Evolutionary conservation across 2,329 filamentous ascomycete genomes (phyloP), one percentile per base, ranked within the genome.

Genomic region (Talaromyces pinophilus): DNA sequence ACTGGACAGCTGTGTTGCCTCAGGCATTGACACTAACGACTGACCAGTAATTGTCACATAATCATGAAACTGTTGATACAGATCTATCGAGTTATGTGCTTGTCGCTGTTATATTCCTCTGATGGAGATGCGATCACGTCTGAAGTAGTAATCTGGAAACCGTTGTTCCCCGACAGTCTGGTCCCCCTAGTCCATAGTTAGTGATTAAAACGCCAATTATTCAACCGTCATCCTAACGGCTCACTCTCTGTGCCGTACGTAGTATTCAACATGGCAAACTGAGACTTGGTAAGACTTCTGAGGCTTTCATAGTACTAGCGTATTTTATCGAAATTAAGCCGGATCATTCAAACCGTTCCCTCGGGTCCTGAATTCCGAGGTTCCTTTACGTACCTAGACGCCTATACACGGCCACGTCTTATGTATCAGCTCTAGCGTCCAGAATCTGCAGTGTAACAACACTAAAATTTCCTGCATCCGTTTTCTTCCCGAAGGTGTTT

Each of bases 391-490:
- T 38, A 3, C 28, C 13, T 38, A 25, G 17, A 11, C 15, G 15
- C 25, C 40, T 28, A n/a, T 25, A 17, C 33, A 25, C n/a, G 10
- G 52, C 52, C 30, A 55, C 52, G 30, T 55, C 52, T 22, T n/a
- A 38, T 35, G 30, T 35, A 25, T 28, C 48, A 28, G 48, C 48
- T 52, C 48, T 55, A 19, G 15, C 17, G 28, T 33, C 15, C n/a
- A n/a, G 15, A n/a, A 19, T 54, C 50, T 44, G 40, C 59, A 62
- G 46, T 50, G 50, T 35, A 55, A 55, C 50, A 13, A 17, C 15
- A 38, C 30, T 19, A 57, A 35, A 10, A 30, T 19, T 8, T 30
- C 7, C 50, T 33, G 28, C 50, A 33, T 54, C 25, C 50, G 50
- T 10, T 30, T 30, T n/a, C 8, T 52, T 52, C 22, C 48, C 48